Percentiles rank a stretch among this genome's conserved stretches.
Evolutionary conservation across 805 yeast genomes (phyloP).

Genomic region (Lipomyces mesembrius): DNA sequence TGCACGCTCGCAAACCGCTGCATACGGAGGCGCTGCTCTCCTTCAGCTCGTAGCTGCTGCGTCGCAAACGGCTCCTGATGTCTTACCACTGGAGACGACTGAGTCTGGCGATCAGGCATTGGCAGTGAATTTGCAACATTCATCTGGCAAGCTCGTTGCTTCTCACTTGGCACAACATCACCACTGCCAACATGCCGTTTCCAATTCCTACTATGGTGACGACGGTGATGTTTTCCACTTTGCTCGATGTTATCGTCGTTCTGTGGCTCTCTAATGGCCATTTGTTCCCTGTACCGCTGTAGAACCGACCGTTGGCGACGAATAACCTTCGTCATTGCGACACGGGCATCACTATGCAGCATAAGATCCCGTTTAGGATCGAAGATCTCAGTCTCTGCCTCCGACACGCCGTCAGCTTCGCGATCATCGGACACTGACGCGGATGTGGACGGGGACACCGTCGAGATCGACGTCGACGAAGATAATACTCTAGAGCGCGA

Average conservation of each 20-base stretch:
- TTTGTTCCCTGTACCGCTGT: constrained; percentile 18
- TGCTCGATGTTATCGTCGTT: not conserved
- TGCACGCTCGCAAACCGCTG: not conserved
- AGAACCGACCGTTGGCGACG: constrained; percentile 23
- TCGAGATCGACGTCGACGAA: constrained; percentile 17
- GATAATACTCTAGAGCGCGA: constrained; percentile 11
- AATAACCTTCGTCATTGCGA: constrained; percentile 31
- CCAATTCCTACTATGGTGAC: constrained; percentile 6
- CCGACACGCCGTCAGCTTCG: constrained; percentile 17
- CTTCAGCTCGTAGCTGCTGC: too few relatives aligned
- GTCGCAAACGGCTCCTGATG: not conserved
- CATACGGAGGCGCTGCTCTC: too few relatives aligned
- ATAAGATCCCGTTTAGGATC: constrained; percentile 13
- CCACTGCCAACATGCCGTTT: constrained; percentile 21
- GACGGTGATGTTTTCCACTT: not conserved
- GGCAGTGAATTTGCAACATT: not conserved
- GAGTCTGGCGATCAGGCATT: not conserved
- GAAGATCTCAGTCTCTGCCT: constrained; percentile 34
- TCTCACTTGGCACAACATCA: constrained; percentile 6
- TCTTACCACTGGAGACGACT: not conserved
- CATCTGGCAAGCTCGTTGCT: not conserved
- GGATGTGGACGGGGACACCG: constrained; percentile 19
- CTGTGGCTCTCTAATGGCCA: constrained; percentile 3
- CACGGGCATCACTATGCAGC: constrained; percentile 26
- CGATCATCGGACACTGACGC: constrained; percentile 6